These are phyloP conservation scores for Coemansia sp. DNA, from an alignment of 192 early-diverging fungal genomes.

Conservation along the genomic window DNA sequence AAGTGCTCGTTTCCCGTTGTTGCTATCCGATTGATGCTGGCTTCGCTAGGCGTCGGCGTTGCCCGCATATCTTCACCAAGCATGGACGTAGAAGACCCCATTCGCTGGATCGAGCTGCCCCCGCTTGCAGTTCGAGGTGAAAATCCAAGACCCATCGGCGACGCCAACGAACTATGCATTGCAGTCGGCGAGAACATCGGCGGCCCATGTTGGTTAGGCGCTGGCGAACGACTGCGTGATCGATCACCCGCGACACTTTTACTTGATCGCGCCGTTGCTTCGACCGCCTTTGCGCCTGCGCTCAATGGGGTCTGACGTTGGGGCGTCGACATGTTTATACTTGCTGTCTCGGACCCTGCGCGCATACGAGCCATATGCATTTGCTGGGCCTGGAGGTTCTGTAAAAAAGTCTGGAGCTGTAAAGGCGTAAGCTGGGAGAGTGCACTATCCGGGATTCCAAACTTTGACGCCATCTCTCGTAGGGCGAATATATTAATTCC, in stretches of 20 bases:
- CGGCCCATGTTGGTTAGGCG: constrained; percentile 23
- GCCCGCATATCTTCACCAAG: constrained; percentile 33
- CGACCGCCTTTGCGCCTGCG: not conserved
- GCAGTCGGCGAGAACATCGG: constrained; percentile 36
- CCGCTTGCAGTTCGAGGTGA: constrained; percentile 17
- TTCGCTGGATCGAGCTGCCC: constrained; percentile 23
- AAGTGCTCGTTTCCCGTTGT: constrained; percentile 5
- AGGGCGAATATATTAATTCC: constrained; percentile 18
- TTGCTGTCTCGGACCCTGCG: constrained; percentile 6
- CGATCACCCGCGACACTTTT: constrained; percentile 35
- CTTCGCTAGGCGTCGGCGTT: constrained; percentile 44
- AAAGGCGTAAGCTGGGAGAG: constrained; percentile 20
- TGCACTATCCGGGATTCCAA: constrained; percentile 24
- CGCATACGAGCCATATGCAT: constrained; percentile 15
- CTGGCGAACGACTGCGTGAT: constrained; percentile 40
- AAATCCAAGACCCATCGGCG: constrained; percentile 20
- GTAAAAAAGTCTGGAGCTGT: constrained; percentile 37
- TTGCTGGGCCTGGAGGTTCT: constrained; percentile 37
- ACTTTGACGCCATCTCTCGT: constrained; percentile 34
- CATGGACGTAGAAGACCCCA: constrained; percentile 31
- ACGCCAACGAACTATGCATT: constrained; percentile 22
- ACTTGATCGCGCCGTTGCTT: constrained; percentile 6
- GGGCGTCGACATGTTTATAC: constrained; percentile 17
- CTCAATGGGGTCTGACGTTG: constrained; percentile 20
- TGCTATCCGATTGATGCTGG: constrained; percentile 9